Percentiles rank a stretch among this genome's conserved stretches.
phyloP scores from a whole-genome alignment of 1,284 basidiomycete genomes.

The Phylloboletellus chloephorus region DNA sequence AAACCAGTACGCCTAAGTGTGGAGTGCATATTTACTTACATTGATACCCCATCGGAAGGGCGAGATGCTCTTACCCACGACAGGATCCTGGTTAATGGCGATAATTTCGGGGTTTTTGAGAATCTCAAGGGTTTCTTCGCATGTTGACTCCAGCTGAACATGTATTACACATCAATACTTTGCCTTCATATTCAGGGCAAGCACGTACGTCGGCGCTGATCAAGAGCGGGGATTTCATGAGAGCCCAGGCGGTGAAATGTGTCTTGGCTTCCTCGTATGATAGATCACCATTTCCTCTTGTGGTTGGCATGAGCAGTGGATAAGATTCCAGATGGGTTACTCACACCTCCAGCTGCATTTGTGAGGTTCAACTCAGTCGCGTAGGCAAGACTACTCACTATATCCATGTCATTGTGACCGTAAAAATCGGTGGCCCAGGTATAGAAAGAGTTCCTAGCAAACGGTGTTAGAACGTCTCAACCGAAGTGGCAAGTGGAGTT shows the following conservation, averaged over 20 bases:
- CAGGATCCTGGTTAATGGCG: conserved; percentile 64
- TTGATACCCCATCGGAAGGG: conserved; percentile 67
- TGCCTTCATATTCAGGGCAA: background rate
- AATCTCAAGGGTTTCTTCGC: conserved; percentile 46
- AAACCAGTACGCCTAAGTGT: background rate
- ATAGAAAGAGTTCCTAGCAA: conserved; percentile 39
- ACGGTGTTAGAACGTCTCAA: conserved; percentile 5
- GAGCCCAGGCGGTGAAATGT: conserved; percentile 46
- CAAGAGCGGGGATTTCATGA: conserved; percentile 46
- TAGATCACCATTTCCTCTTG: conserved; percentile 41
- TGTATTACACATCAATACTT: background rate
- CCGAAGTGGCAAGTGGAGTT: background rate
- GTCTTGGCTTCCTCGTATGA: conserved; percentile 41
- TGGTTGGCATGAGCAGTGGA: background rate
- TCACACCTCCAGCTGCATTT: conserved; percentile 37
- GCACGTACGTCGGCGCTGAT: conserved; percentile 41
- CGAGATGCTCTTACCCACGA: conserved; percentile 52
- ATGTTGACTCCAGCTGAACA: conserved; percentile 44
- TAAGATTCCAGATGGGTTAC: conserved; percentile 1
- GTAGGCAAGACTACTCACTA: conserved; percentile 28
- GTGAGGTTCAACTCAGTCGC: conserved; percentile 2
- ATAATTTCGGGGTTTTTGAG: conserved; percentile 60
- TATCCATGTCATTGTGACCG: conserved; percentile 46
- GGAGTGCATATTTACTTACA: conserved; percentile 30
- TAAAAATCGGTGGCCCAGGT: conserved; percentile 41